Conservation (phyloP, 805 yeast genomes). For the Metschnikowia matae region DNA sequence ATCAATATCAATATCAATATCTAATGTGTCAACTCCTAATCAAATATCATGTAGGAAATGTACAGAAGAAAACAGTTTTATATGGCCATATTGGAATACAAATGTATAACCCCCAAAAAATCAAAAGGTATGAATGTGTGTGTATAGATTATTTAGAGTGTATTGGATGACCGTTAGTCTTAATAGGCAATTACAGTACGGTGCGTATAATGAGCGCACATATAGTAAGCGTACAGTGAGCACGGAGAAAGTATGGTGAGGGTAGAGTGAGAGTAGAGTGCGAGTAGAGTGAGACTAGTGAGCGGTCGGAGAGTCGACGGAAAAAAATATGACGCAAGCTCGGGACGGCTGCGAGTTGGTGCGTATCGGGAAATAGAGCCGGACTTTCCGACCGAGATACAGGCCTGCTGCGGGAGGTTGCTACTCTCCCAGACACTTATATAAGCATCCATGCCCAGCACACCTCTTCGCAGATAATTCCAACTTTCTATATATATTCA, state of each 20-base stretch:
- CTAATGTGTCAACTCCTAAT: no score
- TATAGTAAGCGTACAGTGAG: no score
- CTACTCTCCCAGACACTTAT: neutral
- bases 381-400: conserved; percentile 4
- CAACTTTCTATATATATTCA: neutral
- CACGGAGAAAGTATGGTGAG: no score
- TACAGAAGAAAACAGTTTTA: no score
- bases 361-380: conserved; percentile 1
- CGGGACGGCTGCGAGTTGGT: neutral
- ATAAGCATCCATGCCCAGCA: neutral
- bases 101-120: no score
- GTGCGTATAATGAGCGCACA: no score
- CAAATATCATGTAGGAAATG: no score
- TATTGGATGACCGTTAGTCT: neutral
- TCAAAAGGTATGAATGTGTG: neutral
- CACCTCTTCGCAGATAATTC: no score
- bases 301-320: no score
- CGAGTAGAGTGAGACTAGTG: neutral
- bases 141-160: neutral
- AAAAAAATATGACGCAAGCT: neutral
- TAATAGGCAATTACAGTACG: no score
- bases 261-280: neutral
- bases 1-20: no score
- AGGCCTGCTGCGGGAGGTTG: conserved; percentile 6
- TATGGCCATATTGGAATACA: no score